Base-by-base conservation (phyloP, 208 protist genomes). In the Acanthamoeba lenticulata region DNA sequence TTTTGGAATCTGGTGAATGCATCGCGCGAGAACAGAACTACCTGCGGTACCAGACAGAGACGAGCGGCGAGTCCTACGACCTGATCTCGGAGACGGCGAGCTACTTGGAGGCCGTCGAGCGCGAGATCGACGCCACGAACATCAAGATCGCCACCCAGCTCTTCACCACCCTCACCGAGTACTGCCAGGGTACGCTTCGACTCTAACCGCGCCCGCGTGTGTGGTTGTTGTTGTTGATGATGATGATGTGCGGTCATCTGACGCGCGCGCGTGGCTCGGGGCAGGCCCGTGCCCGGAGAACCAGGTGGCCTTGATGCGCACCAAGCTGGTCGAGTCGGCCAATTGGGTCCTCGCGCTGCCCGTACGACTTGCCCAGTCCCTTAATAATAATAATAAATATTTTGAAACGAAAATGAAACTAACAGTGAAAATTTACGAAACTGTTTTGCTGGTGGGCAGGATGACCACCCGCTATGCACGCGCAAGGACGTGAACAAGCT, bases 41-140 rank as follows among this genome's bases (percentile, higher is more conserved):
- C 29, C 29, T 86, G 40, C 74, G 74, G 21, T 86, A 34, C 74
- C 74, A 86, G 40, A 86, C 74, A 34, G 74, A 86, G 29, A 86
- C 36, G 13, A 90, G 83, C 49, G 24, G 15, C 27, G 60, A 93
- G 60, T 79, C 57, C 0, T 93, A 79, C 34, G 60, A 93, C 34
- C 19, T 93, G 36, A 77, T 93, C 17, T 47, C 40, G 29, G 88
- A 93, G 88, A 77, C 60, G 32, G 88, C 60, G n/a, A n/a, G n/a
- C 34, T 93, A 93, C 34, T 36, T 93, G 44, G 60, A 93, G 49
- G 88, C 88, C 52, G 32, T 93, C 55, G 88, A 93, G 57, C 29
- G 60, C 17, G 49, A 93, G 27, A 93, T 93, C 62, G 60, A 77
- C 32, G 57, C 88, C 34, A 77, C 49, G 21, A 93, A 93, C 44